Conservation (phyloP, 2,329 filamentous ascomycete species). For the Biscogniauxia sp. region DNA sequence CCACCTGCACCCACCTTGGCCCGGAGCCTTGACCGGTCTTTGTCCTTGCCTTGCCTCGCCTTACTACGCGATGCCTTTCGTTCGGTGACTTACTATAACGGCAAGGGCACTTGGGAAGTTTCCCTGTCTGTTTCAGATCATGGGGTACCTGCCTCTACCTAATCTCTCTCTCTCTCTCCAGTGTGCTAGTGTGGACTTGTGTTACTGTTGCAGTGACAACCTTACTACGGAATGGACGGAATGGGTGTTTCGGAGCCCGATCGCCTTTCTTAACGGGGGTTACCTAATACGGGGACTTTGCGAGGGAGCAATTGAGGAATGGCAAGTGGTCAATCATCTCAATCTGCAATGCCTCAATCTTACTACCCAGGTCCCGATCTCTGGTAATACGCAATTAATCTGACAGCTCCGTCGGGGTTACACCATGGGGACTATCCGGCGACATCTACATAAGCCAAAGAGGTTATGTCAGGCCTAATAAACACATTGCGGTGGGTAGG, state of each 20-base stretch:
- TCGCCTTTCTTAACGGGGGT: not conserved
- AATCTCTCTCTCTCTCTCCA: not conserved
- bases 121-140: no score
- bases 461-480: no score
- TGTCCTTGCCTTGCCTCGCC: no score
- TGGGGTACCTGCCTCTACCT: no score
- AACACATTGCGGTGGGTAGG: no score
- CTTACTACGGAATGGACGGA: not conserved
- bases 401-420: conserved; percentile 21
- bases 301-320: not conserved
- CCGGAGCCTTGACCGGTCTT: no score
- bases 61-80: not conserved
- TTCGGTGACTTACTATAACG: not conserved
- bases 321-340: not conserved
- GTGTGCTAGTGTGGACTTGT: not conserved
- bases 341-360: not conserved
- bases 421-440: conserved; percentile 27
- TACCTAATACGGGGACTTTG: not conserved
- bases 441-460: conserved; percentile 6
- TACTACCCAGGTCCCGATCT: conserved; percentile 1
- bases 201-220: not conserved
- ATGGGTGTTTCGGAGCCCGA: not conserved
- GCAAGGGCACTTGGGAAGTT: not conserved
- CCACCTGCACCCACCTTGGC: no score
- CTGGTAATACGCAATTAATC: not conserved